Percentiles rank a stretch among this genome's conserved stretches.
phyloP scores from a whole-genome alignment of 1,139 yeast species.

The Hansenula lynferdii region DNA sequence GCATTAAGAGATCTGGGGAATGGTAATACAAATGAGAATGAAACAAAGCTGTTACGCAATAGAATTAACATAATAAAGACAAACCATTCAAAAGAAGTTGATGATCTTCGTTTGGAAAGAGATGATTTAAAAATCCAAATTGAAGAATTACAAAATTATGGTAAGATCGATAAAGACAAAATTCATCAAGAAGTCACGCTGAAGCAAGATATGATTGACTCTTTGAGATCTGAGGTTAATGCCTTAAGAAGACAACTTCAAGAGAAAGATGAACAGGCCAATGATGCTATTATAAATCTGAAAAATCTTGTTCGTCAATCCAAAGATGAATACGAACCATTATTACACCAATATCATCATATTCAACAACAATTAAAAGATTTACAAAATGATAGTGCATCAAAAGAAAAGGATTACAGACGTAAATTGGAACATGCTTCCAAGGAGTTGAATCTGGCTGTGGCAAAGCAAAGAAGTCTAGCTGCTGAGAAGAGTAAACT shows the following conservation, averaged over 20 bases:
- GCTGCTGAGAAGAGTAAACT: constrained; percentile 47
- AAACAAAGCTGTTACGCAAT: constrained; percentile 18
- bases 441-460: constrained; percentile 38
- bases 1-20: too few species aligned
- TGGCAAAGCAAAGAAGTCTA: constrained; percentile 42
- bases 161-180: too few species aligned
- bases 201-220: constrained; percentile 21
- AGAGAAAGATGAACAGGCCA: constrained; percentile 13
- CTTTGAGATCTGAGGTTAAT: constrained; percentile 13
- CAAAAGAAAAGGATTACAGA: constrained; percentile 22
- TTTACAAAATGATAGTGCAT: constrained; percentile 15
- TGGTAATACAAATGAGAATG: constrained; percentile 21
- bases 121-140: constrained; percentile 9
- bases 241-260: constrained; percentile 13
- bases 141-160: constrained; percentile 1
- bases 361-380: constrained; percentile 28
- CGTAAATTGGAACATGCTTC: constrained; percentile 29
- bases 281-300: constrained; percentile 28
- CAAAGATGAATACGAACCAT: constrained; percentile 22
- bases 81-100: constrained; percentile 19
- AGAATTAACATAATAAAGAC: constrained; percentile 17
- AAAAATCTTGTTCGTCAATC: constrained; percentile 28
- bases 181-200: too few species aligned
- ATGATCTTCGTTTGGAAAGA: constrained; percentile 14
- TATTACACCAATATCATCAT: constrained; percentile 29